Percentiles rank a stretch among this genome's conserved stretches.
Evolutionary conservation across 2,329 filamentous ascomycete genomes (phyloP).

Genomic region (Daldinia sp.): DNA sequence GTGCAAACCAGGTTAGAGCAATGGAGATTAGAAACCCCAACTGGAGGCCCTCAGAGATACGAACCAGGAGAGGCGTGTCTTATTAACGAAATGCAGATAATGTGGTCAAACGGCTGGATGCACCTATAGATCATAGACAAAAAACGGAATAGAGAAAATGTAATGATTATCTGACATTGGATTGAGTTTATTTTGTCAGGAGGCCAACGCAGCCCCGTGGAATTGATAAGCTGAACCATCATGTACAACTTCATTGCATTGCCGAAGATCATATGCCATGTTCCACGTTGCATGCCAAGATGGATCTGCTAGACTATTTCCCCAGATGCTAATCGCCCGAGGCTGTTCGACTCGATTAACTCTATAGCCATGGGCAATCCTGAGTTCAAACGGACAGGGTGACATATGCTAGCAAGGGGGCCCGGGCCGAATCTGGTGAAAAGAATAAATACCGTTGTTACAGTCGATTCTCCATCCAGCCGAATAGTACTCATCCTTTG

Average conservation of each 20-base stretch:
- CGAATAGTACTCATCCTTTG: slow-evolving; percentile 16
- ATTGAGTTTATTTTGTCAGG: not conserved
- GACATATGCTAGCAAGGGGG: not conserved
- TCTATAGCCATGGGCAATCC: too few relatives aligned
- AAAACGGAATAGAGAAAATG: slow-evolving; percentile 2
- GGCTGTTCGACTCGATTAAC: not conserved
- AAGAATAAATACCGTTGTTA: not conserved
- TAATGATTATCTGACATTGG: not conserved
- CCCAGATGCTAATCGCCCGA: not conserved
- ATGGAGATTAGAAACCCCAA: slow-evolving; percentile 55
- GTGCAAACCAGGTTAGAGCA: slow-evolving; percentile 57
- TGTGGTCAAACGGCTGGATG: slow-evolving; percentile 69
- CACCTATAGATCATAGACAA: slow-evolving; percentile 58
- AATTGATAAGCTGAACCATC: not conserved
- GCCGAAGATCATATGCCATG: not conserved
- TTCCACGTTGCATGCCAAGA: slow-evolving; percentile 6
- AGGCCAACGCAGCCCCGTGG: not conserved
- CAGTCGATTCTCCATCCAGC: not conserved
- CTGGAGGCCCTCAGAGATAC: slow-evolving; percentile 48
- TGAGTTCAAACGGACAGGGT: not conserved
- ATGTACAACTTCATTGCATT: not conserved
- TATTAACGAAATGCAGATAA: slow-evolving; percentile 71
- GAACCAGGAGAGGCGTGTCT: slow-evolving; percentile 64
- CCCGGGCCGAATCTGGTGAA: not conserved
- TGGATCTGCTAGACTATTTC: not conserved